phyloP scores from a whole-genome alignment of 495 filamentous ascomycete species.

The Hyaloscypha finlandica region DNA sequence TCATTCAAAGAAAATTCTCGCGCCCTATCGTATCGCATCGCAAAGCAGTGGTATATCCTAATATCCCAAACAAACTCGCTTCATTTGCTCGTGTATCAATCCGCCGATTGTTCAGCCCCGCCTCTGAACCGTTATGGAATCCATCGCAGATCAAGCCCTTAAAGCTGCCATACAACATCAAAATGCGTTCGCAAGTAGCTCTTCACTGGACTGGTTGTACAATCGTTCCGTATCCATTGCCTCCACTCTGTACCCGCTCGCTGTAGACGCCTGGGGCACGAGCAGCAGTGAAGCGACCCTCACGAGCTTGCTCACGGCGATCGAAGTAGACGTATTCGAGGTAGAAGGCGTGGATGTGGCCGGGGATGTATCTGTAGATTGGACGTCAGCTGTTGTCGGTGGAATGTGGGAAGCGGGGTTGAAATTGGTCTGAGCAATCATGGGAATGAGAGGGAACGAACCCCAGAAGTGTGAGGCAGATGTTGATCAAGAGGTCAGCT shows the following conservation, averaged over 20 bases:
- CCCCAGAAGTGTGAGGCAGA: slow-evolving; percentile 83
- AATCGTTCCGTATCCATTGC: slow-evolving; percentile 42
- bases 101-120: background rate
- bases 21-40: background rate
- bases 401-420: background rate
- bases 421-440: background rate
- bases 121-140: background rate
- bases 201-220: slow-evolving; percentile 25
- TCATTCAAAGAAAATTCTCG: background rate
- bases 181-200: background rate
- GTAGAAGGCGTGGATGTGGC: slow-evolving; percentile 91
- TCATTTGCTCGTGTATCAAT: background rate
- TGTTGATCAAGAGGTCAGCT: slow-evolving; percentile 88
- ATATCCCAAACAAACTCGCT: slow-evolving; percentile 4
- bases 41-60: background rate
- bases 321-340: slow-evolving; percentile 86
- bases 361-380: slow-evolving; percentile 65
- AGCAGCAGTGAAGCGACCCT: slow-evolving; percentile 49
- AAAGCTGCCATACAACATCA: too few species aligned
- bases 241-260: slow-evolving; percentile 72
- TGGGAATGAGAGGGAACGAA: slow-evolving; percentile 45
- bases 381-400: background rate
- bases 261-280: slow-evolving; percentile 80
- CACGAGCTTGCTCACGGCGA: slow-evolving; percentile 58
- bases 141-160: background rate